Conservation (phyloP, 495 filamentous ascomycete genomes). For the Penicillium subrubescens region DNA sequence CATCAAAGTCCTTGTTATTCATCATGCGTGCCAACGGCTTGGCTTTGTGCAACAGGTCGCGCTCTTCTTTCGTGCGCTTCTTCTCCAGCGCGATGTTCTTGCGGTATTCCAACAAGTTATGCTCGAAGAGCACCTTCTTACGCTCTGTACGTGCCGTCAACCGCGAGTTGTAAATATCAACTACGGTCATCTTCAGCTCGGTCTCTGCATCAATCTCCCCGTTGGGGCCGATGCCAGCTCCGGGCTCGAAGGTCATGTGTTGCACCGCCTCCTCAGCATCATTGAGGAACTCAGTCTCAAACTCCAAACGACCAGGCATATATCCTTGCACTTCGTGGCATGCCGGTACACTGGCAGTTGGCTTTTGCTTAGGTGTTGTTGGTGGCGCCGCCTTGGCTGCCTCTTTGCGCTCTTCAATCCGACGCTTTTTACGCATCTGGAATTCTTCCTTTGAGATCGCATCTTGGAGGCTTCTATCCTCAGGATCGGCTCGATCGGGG, state of each 20-base stretch:
- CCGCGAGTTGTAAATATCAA: conserved; percentile 96
- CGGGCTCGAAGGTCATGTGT: conserved; percentile 96
- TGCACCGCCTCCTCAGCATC: conserved; percentile 98
- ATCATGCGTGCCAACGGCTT: conserved; percentile 98
- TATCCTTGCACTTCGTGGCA: conserved; percentile 98
- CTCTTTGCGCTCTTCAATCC: conserved; percentile 92
- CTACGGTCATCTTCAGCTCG: conserved; percentile 95
- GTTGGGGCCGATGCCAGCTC: conserved; percentile 86
- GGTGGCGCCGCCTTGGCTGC: conserved; percentile 81
- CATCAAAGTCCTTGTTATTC: conserved; percentile 88
- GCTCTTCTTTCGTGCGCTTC: conserved; percentile 93
- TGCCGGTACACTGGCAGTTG: conserved; percentile 87
- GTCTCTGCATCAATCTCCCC: conserved; percentile 89
- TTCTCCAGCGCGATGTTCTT: conserved; percentile 87
- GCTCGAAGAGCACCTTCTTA: conserved; percentile 96
- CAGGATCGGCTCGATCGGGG: conserved; percentile 77
- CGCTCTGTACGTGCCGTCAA: conserved; percentile 89
- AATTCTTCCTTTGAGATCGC: conserved; percentile 88
- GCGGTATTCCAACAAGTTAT: conserved; percentile 86
- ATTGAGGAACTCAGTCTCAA: conserved; percentile 96
- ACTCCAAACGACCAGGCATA: conserved; percentile 97
- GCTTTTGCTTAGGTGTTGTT: conserved; percentile 89
- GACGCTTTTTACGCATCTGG: conserved; percentile 87
- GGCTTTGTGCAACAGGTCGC: conserved; percentile 84
- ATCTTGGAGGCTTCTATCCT: conserved; percentile 74